Percentiles rank a stretch among this genome's conserved stretches.
phyloP scores from a whole-genome alignment of 1,284 basidiomycete genomes.

The Ganoderma multipileum region DNA sequence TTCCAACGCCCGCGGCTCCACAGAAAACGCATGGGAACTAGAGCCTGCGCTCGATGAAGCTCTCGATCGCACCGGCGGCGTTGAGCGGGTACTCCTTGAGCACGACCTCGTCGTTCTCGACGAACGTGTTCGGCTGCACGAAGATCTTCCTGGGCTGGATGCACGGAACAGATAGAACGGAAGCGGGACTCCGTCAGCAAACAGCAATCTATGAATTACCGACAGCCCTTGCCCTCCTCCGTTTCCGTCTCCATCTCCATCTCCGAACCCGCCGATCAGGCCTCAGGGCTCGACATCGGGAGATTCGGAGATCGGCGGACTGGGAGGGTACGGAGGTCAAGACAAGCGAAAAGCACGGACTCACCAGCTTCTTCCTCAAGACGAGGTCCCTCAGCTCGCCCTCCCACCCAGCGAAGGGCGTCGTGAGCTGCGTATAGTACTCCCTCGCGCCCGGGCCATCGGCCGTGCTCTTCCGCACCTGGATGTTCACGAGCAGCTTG shows the following conservation, averaged over 20 bases:
- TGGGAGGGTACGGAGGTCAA: background rate
- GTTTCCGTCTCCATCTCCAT: background rate
- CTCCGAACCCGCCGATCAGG: background rate
- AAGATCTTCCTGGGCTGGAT: conserved; percentile 80
- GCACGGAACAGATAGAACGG: conserved; percentile 1
- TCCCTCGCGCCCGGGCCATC: conserved; percentile 77
- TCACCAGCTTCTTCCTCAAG: conserved; percentile 79
- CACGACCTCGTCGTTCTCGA: conserved; percentile 69
- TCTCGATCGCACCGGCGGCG: conserved; percentile 75
- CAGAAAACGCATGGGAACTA: conserved; percentile 35
- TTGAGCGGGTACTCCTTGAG: conserved; percentile 82
- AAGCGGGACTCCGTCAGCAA: conserved; percentile 3
- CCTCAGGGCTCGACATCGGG: background rate
- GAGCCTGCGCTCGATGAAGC: conserved; percentile 77
- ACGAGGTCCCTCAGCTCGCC: conserved; percentile 79
- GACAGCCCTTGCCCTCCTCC: background rate
- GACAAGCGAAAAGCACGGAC: conserved; percentile 33
- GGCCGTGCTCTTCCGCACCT: conserved; percentile 84
- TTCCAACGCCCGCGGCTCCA: background rate
- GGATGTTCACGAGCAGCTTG: conserved; percentile 77
- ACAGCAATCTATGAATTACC: background rate
- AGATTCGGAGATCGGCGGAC: background rate
- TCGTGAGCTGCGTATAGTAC: conserved; percentile 80
- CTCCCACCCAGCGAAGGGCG: conserved; percentile 74
- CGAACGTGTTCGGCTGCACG: conserved; percentile 79